Base-by-base conservation (phyloP, 495 filamentous ascomycete genomes). In the Massariosphaeria phaeospora region DNA sequence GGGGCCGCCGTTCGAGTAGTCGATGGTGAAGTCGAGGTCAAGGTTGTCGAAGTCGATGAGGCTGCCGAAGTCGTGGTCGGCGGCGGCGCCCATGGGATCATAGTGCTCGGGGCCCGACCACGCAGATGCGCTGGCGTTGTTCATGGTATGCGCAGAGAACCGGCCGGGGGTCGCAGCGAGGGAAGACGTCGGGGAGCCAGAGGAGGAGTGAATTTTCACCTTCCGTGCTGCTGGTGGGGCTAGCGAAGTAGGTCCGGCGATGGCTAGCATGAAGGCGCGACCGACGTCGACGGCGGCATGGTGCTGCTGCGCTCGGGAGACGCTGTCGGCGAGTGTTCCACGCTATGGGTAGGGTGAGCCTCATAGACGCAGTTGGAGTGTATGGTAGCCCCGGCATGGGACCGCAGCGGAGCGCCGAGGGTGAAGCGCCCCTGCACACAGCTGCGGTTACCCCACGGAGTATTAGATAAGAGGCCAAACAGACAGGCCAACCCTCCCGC, bases 21-120 rank as follows among this genome's bases (percentile, higher is more conserved):
- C 46, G 27, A 65, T 57, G 47, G 49, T 53, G 33, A 61, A 48
- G 33, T 55, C 53, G 46, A 69, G 64, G 48, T 68, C 56, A 50
- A 68, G 39, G 34, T 56, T 40, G 26, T 60, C 52, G 43, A 68
- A 60, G 50, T 67, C 61, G 29, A 68, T 48, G 7, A 69, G 53
- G 42, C 45, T 58, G 23, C 55, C 38, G 20, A 68, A 68, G 24
- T 64, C 64, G 13, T 62, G 56, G 2, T 64, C 56, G 11, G 53
- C 40, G n/a, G 49, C 38, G 7, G 63, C 42, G 35, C 51, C 45
- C 59, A 67, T 55, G 38, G 53, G 48, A 23, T 64, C 63, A 49
- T 58, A 66, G 18, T 57, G 60, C 38, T 66, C 59, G 18, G 59
- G 43, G n/a, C 38, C 27, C 11, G 59, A 60, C 54, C 58, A 62